Evolutionary conservation across 768 basidiomycete genomes (phyloP).

Genomic region (Pluteus cervinus): DNA sequence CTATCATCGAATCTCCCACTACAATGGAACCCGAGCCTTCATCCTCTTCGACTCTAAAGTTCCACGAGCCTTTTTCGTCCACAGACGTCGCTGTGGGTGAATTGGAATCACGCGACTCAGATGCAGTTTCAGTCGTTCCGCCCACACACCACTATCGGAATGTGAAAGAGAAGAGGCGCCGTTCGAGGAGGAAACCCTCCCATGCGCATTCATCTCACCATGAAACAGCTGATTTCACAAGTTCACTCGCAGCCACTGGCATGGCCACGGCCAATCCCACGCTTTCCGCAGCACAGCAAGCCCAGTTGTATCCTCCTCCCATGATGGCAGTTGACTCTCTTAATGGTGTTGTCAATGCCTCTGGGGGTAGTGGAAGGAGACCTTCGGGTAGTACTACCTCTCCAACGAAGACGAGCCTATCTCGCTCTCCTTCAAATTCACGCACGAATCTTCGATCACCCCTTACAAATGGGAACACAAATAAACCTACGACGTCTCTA

Average conservation of each 20-base stretch:
- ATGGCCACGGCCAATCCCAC: constrained; percentile 57
- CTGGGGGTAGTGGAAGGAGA: too few species aligned
- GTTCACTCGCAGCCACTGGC: constrained; percentile 64
- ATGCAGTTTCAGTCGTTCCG: constrained; percentile 12
- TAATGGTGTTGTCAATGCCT: constrained; percentile 8
- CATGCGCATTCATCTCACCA: constrained; percentile 30
- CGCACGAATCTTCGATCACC: too few species aligned
- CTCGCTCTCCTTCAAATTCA: too few species aligned
- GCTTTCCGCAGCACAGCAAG: constrained; percentile 39
- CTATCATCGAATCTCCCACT: constrained; percentile 42
- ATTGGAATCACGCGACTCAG: constrained; percentile 19
- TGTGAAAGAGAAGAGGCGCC: constrained; percentile 32
- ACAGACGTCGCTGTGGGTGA: constrained; percentile 12
- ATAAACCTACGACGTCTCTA: too few species aligned
- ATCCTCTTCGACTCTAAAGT: constrained; percentile 10
- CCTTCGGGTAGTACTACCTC: too few species aligned
- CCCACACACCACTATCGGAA: too few species aligned
- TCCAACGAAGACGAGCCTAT: too few species aligned
- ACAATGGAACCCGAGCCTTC: constrained; percentile 26
- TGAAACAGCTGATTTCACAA: constrained; percentile 54
- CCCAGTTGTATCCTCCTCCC: constrained; percentile 25
- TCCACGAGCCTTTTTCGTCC: constrained; percentile 8
- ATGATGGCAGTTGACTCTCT: constrained; percentile 9
- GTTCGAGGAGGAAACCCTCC: constrained; percentile 39
- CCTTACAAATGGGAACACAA: too few species aligned